Evolutionary conservation across 179 eudicot species (phyloP), one percentile per base, ranked within the genome.

Genomic region (Silene vulgaris): DNA sequence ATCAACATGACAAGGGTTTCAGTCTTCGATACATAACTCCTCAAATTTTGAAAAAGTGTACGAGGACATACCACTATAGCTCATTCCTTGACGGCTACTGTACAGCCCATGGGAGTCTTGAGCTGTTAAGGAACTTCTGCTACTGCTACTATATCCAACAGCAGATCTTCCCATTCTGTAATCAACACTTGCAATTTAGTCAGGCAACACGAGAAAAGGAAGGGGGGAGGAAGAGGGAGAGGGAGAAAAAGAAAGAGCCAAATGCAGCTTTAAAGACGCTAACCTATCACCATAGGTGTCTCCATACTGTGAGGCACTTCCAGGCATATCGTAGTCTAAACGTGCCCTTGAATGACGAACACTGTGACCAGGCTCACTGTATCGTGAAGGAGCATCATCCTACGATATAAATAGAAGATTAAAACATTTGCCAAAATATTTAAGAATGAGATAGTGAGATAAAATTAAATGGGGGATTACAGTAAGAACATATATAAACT

Each of bases 341-440:
- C 97, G 94, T 77, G 92, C 91, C 85, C 98, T 89, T 45, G 97
- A 89, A 35, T 94, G 97, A 43, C 94, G 98, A 43, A 77, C 82
- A 50, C 90, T 86, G 28, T 80, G 82, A 43, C 82, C 78, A 43
- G 85, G 63, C 76, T 92, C 98, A 76, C 87, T 74, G 76, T 94
- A 94, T 17, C 96, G 92, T 21, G 94, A 88, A 83, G 90, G 88
- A 23, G 77, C 85, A 29, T 94, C 97, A 81, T 94, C 98, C 98
- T 94, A 68, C 61, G 12, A 73, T 3, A 78, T 43, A 28, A 48
- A 45, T 32, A 45, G 45, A 21, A 14, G 5, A 68, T 35, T 19
- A 74, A 37, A 74, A 65, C 6, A 32, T 20, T 50, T 28, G 19
- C 21, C 16, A 59, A 5, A 11, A 56, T 45, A 5, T 1, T 0